Conservation (phyloP, 768 basidiomycete genomes). For the Collybia mongolica region DNA sequence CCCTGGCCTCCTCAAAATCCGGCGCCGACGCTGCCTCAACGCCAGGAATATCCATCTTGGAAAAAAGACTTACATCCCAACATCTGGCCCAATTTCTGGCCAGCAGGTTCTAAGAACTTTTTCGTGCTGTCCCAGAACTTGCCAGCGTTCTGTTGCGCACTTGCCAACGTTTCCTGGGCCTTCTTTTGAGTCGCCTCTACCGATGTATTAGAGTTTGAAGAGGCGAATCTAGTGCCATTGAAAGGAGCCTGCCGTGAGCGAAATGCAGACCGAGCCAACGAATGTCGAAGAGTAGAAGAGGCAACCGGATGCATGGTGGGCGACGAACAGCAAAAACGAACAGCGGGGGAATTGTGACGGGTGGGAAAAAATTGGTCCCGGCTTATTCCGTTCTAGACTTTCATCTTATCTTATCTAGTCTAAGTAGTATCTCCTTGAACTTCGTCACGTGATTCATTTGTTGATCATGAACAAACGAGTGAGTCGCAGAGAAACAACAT, state of each 20-base stretch:
- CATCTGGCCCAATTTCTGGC: conserved; percentile 52
- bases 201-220: conserved; percentile 36
- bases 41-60: not conserved
- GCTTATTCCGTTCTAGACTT: no score
- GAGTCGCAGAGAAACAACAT: no score
- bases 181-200: conserved; percentile 61
- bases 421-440: no score
- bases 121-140: conserved; percentile 52
- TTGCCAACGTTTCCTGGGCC: conserved; percentile 63
- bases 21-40: not conserved
- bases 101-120: conserved; percentile 42
- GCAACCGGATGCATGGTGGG: conserved; percentile 23
- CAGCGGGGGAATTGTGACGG: no score
- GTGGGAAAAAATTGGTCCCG: no score
- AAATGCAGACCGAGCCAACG: conserved; percentile 27
- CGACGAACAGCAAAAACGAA: not conserved
- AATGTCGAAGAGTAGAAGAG: conserved; percentile 25
- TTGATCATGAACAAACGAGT: no score
- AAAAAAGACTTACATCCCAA: conserved; percentile 40
- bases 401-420: no score
- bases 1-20: no score
- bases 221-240: conserved; percentile 32
- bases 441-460: no score
- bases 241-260: conserved; percentile 18
- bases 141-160: conserved; percentile 56